phyloP scores from a whole-genome alignment of 73 alveolate genomes.

The Paramecium primaurelia region DNA sequence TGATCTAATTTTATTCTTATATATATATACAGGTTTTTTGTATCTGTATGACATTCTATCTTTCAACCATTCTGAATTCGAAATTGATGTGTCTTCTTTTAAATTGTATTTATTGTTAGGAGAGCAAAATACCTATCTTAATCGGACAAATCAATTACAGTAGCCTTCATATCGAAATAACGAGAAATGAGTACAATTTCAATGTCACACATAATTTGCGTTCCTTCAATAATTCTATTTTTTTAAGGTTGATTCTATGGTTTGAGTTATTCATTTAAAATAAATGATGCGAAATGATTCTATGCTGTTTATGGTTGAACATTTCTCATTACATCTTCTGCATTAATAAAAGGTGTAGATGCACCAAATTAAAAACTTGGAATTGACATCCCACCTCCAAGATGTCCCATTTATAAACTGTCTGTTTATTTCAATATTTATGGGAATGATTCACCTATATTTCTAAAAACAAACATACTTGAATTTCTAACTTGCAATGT shows the following conservation, averaged over 20 bases:
- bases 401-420: not conserved
- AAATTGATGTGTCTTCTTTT: not conserved
- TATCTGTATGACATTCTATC: conserved; percentile 24
- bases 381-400: not conserved
- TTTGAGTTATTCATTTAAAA: not conserved
- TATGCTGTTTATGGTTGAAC: not conserved
- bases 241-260: not conserved
- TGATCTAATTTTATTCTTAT: not conserved
- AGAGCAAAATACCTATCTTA: conserved; percentile 11
- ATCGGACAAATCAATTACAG: not conserved
- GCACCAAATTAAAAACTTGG: conserved; percentile 24
- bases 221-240: conserved; percentile 42
- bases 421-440: not conserved
- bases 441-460: not conserved
- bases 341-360: conserved; percentile 8
- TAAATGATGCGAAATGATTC: not conserved
- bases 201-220: conserved; percentile 14
- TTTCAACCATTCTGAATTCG: conserved; percentile 22
- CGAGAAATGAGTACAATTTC: conserved; percentile 18
- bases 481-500: not conserved
- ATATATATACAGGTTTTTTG: not conserved
- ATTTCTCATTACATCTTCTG: not conserved
- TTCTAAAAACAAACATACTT: not conserved
- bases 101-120: conserved; percentile 10
- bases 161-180: conserved; percentile 24